These are phyloP conservation scores for Pseudopithomyces maydicus DNA, from an alignment of 2,329 filamentous ascomycete species.

Conservation along the genomic window DNA sequence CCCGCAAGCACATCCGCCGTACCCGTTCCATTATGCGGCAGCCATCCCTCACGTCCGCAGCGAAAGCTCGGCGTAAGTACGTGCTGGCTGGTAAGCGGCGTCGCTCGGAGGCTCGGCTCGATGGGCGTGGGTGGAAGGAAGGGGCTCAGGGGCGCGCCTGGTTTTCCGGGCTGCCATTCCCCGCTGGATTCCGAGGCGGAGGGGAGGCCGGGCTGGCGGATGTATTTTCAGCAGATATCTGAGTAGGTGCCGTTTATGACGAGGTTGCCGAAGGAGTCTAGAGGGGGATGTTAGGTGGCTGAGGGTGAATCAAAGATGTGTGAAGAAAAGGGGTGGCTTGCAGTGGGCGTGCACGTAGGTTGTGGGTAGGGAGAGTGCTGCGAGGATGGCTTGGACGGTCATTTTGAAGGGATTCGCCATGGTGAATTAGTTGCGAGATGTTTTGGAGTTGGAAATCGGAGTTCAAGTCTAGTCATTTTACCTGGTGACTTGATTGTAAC, in stretches of 20 bases:
- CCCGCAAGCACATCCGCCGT: background rate
- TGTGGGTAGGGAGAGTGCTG: background rate
- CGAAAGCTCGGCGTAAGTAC: background rate
- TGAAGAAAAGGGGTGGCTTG: background rate
- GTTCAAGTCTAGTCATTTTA: no score
- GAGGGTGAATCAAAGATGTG: no score
- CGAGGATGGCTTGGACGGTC: background rate
- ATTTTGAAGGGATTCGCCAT: background rate
- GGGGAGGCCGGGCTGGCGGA: background rate
- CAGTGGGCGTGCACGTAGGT: background rate
- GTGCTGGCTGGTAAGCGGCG: background rate
- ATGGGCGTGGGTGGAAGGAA: background rate
- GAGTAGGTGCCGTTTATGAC: background rate
- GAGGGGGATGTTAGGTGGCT: background rate
- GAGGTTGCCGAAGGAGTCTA: background rate
- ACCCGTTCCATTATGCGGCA: background rate
- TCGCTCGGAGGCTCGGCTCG: background rate
- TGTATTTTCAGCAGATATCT: background rate
- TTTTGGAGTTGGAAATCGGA: no score
- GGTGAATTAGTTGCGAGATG: no score
- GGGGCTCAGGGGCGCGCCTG: background rate
- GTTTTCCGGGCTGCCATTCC: background rate
- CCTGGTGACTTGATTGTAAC: no score
- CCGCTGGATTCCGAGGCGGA: background rate
- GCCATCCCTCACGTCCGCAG: background rate